Base-by-base conservation (phyloP, 352 stramenopile species). In the Globisporangium perplexum region DNA sequence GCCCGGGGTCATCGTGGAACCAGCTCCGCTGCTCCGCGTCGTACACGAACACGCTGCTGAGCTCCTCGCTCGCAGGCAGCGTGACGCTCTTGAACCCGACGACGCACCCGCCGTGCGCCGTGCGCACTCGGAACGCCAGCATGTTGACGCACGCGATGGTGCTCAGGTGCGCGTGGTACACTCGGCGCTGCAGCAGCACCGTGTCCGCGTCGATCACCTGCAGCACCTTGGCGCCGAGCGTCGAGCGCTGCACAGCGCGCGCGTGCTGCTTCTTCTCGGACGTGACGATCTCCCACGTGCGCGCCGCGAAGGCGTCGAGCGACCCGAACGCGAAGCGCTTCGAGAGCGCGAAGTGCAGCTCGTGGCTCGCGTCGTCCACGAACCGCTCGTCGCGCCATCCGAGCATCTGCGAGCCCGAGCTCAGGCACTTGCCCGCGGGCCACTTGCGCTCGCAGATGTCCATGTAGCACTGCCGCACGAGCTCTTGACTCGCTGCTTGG, bases 351-450 rank as follows among this genome's bases (percentile, higher is more conserved):
- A 77, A 80, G 55, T 80, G 70, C 42, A 80, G 59, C 49, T 60
- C 24, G 22, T 46, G 43, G n/a, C 10, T 73, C 43, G 70, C 65
- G 35, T 57, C 65, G 52, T 80, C 70, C 10, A 80, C 60, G 46
- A 71, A 77, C 58, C 73, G 73, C 59, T 80, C 63, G 47, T 80
- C 70, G 49, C 74, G 60, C 70, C 70, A 80, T 20, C 71, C 68
- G 18, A 77, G 58, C 42, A 80, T 66, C 46, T 66, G 56, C 33
- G 74, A 58, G 28, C 66, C 66, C 0, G 68, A 73, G 66, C 68
- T 80, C 33, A 77, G 45, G 48, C 68, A 65, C 51, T 71, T 55
- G n/a, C 68, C 71, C 12, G 30, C 22, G 18, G 60, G 62, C 50
- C 61, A 77, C 14, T 72, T 53, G 2, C 59, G 68, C 18, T 68